Evolutionary conservation across 2,329 filamentous ascomycete species (phyloP), one percentile per base, ranked within the genome.

Genomic region (Lithohypha guttulata): DNA sequence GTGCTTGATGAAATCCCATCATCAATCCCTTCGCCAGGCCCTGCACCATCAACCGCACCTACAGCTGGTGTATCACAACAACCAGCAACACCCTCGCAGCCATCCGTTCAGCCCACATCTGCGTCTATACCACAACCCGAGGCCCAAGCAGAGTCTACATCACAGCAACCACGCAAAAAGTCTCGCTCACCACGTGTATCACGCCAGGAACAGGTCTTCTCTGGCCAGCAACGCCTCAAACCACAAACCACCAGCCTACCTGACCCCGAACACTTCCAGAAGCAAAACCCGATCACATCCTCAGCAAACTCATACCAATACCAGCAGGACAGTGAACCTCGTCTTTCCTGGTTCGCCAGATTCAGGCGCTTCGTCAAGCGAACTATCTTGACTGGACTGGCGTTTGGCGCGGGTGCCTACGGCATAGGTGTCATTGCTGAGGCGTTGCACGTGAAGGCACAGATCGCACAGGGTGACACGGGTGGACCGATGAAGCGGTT

Each of bases 131-230:
- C 34, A 29, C 3, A 6, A 29, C 9, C 34, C 21, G 8, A 18
- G 15, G 14, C 17, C 3, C 17, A 29, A 38, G 6, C 34, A 6
- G 10, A 6, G 30, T 13, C 26, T 3, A 30, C 34, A 17, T 5
- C 23, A 18, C 23, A 14, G 18, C 18, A 14, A 14, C 32, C 18
- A 6, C 6, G 3, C 5, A 7, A 14, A 3, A 11, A 30, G 15
- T 20, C 20, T 20, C 34, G 31, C n/a, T n/a, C n/a, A 23, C 19
- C 39, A 11, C 41, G 18, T 26, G 44, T 51, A 22, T 31, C 30
- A 15, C 39, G 49, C n/a, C 49, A 51, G 34, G 49, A 51, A 33
- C 35, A 48, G 14, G 49, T 51, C 21, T 51, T 51, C 32, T 50
- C 47, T 9, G 49, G 49, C 41, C 11, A 42, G 25, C 33, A 37